These are phyloP conservation scores for Epichloe uncinata DNA, from an alignment of 2,329 filamentous ascomycete genomes.

Conservation along the genomic window DNA sequence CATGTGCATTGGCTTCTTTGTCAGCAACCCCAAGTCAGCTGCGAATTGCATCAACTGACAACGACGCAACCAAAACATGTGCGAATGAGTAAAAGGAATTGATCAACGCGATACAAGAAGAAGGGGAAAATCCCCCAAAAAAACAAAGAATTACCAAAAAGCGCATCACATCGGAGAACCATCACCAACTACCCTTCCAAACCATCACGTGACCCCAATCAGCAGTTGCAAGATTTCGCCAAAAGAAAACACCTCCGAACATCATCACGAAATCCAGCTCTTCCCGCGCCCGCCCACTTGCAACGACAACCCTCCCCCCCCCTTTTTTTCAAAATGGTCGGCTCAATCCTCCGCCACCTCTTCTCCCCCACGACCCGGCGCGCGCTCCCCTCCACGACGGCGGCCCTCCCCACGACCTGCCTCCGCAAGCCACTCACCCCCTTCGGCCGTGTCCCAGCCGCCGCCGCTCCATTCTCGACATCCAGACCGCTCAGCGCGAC, in stretches of 20 bases:
- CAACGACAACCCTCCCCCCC: too few relatives aligned
- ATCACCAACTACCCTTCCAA: neutral
- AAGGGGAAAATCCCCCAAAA: too few relatives aligned
- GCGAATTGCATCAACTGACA: too few relatives aligned
- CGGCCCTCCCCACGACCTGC: conserved; percentile 3
- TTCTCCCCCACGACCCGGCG: conserved; percentile 20
- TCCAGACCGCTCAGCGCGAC: conserved; percentile 47
- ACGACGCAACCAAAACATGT: too few relatives aligned
- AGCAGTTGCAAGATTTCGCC: neutral
- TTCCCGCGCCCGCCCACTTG: too few relatives aligned
- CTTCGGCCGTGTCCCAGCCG: neutral
- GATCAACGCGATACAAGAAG: too few relatives aligned
- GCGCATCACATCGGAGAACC: neutral
- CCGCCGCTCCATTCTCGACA: conserved; percentile 39
- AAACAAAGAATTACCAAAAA: too few relatives aligned
- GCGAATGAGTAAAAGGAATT: too few relatives aligned
- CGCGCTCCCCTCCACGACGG: conserved; percentile 7
- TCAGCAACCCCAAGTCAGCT: too few relatives aligned
- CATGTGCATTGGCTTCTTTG: too few relatives aligned
- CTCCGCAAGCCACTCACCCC: conserved; percentile 5
- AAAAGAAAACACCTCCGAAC: neutral
- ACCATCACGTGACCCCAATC: neutral
- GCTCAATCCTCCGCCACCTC: conserved; percentile 22
- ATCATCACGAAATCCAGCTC: too few relatives aligned
- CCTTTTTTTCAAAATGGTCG: conserved; percentile 17